Evolutionary conservation across 2,329 filamentous ascomycete species (phyloP), one percentile per base, ranked within the genome.

Genomic region (Diatrype stigma): DNA sequence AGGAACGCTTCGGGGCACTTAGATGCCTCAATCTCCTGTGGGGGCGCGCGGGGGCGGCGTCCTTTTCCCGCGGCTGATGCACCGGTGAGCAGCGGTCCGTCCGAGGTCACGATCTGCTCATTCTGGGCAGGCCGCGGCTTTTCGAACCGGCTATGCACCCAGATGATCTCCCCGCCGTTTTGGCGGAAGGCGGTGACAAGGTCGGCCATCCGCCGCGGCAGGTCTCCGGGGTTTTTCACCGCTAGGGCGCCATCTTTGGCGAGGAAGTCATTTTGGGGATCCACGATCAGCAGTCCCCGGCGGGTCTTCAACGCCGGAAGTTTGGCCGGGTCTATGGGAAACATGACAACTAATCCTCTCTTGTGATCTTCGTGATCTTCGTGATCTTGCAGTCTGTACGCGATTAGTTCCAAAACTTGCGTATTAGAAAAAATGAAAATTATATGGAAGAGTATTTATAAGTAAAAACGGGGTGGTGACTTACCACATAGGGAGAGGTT

Each of bases 251-350:
- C 87, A 47, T 82, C 77, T 1, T 81, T 71, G 6, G 82, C 77
- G 51, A 95, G 73, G 63, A 97, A 96, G 67, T 96, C 93, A 61
- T 95, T 90, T 65, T 97, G 94, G 34, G 96, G 81, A 63, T 96
- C 93, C 56, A 96, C 78, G 17, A 95, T 73, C 19, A 97, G 75
- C 42, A 99, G 77, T 1, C 90, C 93, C 70, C 81, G 82, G 47
- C 83, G 77, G 8, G 82, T 82, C 28, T 70, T 73, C 48, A 86
- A 69, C 46, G 78, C 71, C 11, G 83, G 83, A 19, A 86, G 72
- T 34, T 75, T 72, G 44, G 77, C 67, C 37, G 74, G 70, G 59
- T 84, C 78, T 65, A 85, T 82, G 54, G 78, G 66, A 62, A 85
- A 81, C 72, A 82, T 81, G 53, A 49, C 58, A 56, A 49, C 53